Conservation (phyloP, 768 basidiomycete species). For the Suillus luteus region DNA sequence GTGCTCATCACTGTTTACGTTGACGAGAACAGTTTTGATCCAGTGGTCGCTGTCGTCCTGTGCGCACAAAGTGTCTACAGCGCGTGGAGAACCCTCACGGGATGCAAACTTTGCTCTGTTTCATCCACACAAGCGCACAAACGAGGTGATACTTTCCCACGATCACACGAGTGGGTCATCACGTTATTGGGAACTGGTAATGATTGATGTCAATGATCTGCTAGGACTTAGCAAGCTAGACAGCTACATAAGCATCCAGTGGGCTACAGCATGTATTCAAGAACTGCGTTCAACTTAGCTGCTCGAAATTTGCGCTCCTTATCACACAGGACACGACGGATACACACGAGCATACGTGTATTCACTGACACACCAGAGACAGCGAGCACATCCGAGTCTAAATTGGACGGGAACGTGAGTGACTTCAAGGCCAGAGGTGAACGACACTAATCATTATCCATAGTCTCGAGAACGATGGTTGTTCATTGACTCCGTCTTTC, state of each 20-base stretch:
- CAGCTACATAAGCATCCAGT: neutral
- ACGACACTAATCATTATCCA: neutral
- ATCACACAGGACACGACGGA: conserved; percentile 6
- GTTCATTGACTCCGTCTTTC: conserved; percentile 80
- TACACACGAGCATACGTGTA: conserved; percentile 2
- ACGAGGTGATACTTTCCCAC: conserved; percentile 21
- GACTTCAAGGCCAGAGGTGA: neutral
- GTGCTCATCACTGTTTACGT: conserved; percentile 31
- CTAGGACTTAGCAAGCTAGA: neutral
- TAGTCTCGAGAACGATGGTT: conserved; percentile 55
- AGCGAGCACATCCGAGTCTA: conserved; percentile 18
- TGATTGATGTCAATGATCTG: neutral
- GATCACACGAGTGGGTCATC: neutral
- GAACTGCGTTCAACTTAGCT: conserved; percentile 12
- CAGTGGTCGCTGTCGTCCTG: conserved; percentile 20
- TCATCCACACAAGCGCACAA: conserved; percentile 1
- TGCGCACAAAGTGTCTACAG: conserved; percentile 19
- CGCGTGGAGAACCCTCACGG: conserved; percentile 25
- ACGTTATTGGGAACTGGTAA: neutral
- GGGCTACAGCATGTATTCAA: conserved; percentile 22
- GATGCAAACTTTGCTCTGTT: conserved; percentile 23
- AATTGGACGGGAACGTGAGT: neutral
- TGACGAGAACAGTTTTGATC: conserved; percentile 14
- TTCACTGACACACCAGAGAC: conserved; percentile 14
- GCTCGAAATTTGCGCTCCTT: conserved; percentile 9